Evolutionary conservation across 1,284 basidiomycete genomes (phyloP).

Genomic region (Moesziomyces sp.): DNA sequence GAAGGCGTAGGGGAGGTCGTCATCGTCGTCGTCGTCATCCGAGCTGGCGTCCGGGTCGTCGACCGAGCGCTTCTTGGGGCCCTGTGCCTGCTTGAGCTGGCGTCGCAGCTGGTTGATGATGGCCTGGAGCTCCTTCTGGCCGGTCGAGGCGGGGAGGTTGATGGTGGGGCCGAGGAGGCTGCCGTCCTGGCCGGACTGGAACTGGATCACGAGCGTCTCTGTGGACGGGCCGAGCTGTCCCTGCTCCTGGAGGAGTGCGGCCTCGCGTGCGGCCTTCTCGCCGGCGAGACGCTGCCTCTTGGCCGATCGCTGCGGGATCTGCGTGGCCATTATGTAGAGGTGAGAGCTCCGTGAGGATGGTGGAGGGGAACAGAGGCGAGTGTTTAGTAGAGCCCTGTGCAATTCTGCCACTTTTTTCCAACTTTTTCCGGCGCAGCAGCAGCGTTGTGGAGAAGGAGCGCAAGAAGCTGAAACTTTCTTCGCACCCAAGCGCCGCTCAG

Average conservation of each 20-base stretch:
- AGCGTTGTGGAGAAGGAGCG: constrained; percentile 19
- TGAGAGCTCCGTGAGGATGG: neutral
- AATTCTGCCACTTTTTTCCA: neutral
- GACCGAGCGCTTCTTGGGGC: constrained; percentile 28
- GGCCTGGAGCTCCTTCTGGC: constrained; percentile 59
- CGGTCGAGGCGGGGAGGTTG: constrained; percentile 59
- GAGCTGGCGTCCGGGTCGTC: constrained; percentile 42
- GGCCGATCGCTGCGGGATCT: constrained; percentile 53
- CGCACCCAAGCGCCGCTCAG: constrained; percentile 1
- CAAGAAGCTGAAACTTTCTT: constrained; percentile 16
- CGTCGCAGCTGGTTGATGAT: constrained; percentile 63
- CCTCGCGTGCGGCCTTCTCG: constrained; percentile 43
- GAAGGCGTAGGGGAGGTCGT: constrained; percentile 65
- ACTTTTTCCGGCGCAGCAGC: neutral
- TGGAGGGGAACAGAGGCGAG: neutral
- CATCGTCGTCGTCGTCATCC: constrained; percentile 60
- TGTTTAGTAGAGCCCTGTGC: too few relatives aligned
- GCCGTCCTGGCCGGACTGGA: constrained; percentile 61
- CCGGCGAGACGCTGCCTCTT: constrained; percentile 58
- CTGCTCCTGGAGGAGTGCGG: constrained; percentile 41
- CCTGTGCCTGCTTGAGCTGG: constrained; percentile 44
- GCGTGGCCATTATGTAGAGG: constrained; percentile 54
- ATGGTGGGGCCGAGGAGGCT: constrained; percentile 59
- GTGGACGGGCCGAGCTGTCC: constrained; percentile 59
- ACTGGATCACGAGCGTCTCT: constrained; percentile 62